Percentiles rank a stretch among this genome's conserved stretches.
Conservation (phyloP, 2,329 filamentous ascomycete genomes). For the Clonostachys rhizophaga region DNA sequence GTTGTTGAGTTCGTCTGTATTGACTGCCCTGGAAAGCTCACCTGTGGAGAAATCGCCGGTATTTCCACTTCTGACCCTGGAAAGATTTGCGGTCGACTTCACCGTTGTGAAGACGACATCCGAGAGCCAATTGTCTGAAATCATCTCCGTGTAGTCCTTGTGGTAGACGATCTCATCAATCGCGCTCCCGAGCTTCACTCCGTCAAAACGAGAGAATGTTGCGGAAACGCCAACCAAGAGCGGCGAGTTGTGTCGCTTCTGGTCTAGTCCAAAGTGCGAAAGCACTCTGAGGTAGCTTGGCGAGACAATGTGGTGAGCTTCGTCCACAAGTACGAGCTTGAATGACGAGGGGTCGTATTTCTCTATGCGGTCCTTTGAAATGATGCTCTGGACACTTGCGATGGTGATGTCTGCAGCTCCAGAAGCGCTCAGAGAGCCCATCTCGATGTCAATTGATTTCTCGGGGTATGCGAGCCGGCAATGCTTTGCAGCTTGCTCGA, state of each 20-base stretch:
- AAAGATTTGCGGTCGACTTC: constrained; percentile 74
- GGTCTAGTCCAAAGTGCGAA: constrained; percentile 69
- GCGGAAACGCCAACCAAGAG: constrained; percentile 88
- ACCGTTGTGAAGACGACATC: constrained; percentile 95
- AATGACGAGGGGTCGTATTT: constrained; percentile 79
- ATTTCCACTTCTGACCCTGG: constrained; percentile 54
- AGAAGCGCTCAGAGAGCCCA: constrained; percentile 73
- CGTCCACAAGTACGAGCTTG: constrained; percentile 91
- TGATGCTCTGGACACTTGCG: constrained; percentile 83
- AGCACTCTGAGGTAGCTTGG: constrained; percentile 71
- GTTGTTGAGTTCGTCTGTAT: constrained; percentile 76
- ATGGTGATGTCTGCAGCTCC: constrained; percentile 89
- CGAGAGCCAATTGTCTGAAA: constrained; percentile 86
- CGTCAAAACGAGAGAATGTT: constrained; percentile 73
- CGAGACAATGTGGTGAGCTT: constrained; percentile 95
- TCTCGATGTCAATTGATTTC: constrained; percentile 83
- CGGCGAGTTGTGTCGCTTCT: constrained; percentile 38
- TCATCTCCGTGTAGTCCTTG: constrained; percentile 64
- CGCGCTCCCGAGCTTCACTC: constrained; percentile 72
- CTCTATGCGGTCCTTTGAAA: constrained; percentile 66
- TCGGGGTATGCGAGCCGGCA: constrained; percentile 76
- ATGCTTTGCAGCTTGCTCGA: constrained; percentile 88
- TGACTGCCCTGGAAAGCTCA: constrained; percentile 78
- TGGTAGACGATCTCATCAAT: constrained; percentile 98
- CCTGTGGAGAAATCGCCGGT: constrained; percentile 74